Evolutionary conservation across 1,284 basidiomycete genomes (phyloP).

Genomic region (Anthracocystis setariae): DNA sequence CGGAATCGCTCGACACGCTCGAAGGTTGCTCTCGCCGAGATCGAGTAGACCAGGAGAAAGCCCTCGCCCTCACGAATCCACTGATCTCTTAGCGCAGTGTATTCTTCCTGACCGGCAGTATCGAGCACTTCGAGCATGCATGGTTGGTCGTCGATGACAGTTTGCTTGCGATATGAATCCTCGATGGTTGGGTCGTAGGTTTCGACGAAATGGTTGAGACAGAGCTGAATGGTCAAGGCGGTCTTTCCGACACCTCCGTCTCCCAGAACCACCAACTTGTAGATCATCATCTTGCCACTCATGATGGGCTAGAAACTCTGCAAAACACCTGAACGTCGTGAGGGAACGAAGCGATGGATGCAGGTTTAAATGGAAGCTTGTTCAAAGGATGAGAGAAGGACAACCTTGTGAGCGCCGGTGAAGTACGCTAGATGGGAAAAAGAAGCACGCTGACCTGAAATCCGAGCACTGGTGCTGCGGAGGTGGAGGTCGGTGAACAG

Average conservation of each 20-base stretch:
- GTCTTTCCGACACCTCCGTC: constrained; percentile 99
- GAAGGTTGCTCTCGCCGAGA: constrained; percentile 68
- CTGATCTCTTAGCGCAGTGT: constrained; percentile 69
- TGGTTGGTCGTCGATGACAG: constrained; percentile 69
- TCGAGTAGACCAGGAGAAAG: constrained; percentile 69
- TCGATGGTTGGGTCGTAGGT: constrained; percentile 68
- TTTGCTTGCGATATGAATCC: constrained; percentile 68
- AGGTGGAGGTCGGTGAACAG: too few species aligned
- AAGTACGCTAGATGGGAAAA: neutral
- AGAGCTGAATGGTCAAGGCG: constrained; percentile 81
- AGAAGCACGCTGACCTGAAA: too few species aligned
- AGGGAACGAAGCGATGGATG: neutral
- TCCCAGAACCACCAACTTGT: constrained; percentile 91
- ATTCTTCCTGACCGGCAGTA: constrained; percentile 82
- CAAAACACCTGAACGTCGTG: neutral
- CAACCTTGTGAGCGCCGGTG: neutral
- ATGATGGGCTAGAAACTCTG: constrained; percentile 19
- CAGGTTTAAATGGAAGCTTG: neutral
- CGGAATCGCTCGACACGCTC: constrained; percentile 68
- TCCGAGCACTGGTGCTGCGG: too few species aligned
- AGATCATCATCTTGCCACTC: constrained; percentile 68
- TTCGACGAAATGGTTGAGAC: constrained; percentile 63
- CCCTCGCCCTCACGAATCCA: constrained; percentile 70
- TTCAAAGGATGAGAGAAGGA: neutral
- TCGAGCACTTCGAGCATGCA: constrained; percentile 81